Conservation (phyloP, 2,329 filamentous ascomycete genomes). For the Aquanectria penicillioides region DNA sequence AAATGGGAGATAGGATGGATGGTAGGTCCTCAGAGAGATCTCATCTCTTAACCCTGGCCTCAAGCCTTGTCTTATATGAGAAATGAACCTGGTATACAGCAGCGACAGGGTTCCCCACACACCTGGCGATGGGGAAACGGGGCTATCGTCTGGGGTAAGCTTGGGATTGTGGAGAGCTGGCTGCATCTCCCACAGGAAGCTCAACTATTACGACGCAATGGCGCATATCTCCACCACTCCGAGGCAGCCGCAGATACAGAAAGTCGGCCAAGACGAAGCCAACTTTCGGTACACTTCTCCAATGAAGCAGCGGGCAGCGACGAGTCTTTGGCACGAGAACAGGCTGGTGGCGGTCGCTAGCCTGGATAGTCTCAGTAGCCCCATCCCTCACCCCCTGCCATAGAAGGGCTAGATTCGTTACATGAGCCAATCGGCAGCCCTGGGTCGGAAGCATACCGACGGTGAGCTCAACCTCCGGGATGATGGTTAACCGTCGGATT, state of each 20-base stretch:
- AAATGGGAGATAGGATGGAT: background rate
- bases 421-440: slow-evolving; percentile 9
- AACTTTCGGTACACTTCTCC: background rate
- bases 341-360: background rate
- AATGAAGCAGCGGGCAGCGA: background rate
- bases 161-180: slow-evolving; percentile 1
- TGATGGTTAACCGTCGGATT: background rate
- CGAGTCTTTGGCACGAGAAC: background rate
- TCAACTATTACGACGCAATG: background rate
- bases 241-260: background rate
- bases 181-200: background rate
- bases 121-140: background rate
- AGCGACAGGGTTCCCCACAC: background rate
- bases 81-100: background rate
- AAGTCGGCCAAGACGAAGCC: background rate
- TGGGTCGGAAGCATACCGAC: slow-evolving; percentile 1
- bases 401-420: background rate
- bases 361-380: background rate
- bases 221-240: background rate
- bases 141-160: background rate
- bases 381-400: background rate
- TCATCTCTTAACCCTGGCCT: background rate
- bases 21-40: background rate
- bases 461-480: background rate
- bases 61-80: slow-evolving; percentile 6